Base-by-base conservation (phyloP, 2,329 filamentous ascomycete species). In the Calonectria honghensis region DNA sequence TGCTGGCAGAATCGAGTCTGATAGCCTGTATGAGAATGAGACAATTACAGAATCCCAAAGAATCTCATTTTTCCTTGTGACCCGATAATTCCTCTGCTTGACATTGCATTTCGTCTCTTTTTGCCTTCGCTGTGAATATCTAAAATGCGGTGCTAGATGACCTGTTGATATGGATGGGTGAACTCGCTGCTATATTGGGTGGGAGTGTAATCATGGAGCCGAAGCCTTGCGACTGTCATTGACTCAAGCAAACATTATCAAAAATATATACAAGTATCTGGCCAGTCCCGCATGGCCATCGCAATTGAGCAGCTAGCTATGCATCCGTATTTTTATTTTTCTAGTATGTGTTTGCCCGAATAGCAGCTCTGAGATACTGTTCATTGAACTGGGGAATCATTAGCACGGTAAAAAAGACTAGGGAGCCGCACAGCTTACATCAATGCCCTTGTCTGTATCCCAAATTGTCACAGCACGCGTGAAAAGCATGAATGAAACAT, bases 401-500 rank as follows among this genome's bases (percentile, higher is more conserved):
- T 41, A 61, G 57, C 35, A 3, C 2, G 13, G 57, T 2, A 24
- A 24, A 16, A 16, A 27, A 29, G 4, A 61, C 14, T 11, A 4
- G 10, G 13, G 0, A 16, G 10, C 4, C 18, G 1, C 6, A 24
- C 11, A 24, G 20, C 68, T 51, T 20, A 70, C 68, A 10, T 51
- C 39, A 18, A 51, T n/a, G 10, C 45, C 59, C 68, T 52, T 63
- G 4, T 16, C 41, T 10, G n/a, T 48, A 20, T 70, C 68, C 68
- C 68, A 70, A 10, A 70, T 45, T n/a, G 52, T 39, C 18, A 63
- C 54, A 27, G 52, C 68, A 1, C 52, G 61, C 4, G 50, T 59
- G 48, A 70, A 70, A 10, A 51, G 14, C 14, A 63, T 37, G 27
- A 70, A 70, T 6, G 68, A 70, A 18, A 51, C 29, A 14, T 70